Evolutionary conservation across 225 moss, liverwort and hornwort species (phyloP), one percentile per base, ranked within the genome.

Genomic region (Antitrichia curtipendula): DNA sequence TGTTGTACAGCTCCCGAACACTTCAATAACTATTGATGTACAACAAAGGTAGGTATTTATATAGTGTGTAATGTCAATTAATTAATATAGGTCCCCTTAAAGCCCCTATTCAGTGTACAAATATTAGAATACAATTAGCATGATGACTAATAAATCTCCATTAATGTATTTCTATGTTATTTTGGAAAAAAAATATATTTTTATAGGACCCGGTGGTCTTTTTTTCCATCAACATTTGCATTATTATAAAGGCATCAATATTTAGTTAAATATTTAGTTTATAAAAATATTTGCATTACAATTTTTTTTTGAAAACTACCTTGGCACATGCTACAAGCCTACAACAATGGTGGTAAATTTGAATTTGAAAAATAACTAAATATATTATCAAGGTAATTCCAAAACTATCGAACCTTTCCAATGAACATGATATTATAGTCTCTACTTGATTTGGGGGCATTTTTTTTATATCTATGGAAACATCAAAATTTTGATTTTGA

Each of bases 161-260:
- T 66, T 12, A n/a, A n/a, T 21, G 11, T 20, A 66, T 21, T n/a
- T 66, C 3, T 66, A 11, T 21, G 4, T 66, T n/a, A 21, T 21
- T n/a, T n/a, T n/a, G 31, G 3, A 20, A 20, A 19, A 5, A n/a
- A 19, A 4, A 10, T 66, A n/a, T 0, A 20, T 66, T n/a, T 66
- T 22, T 7, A 7, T 21, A 21, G 2, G 66, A 38, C 7, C 38
- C 4, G 12, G 12, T 1, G 1, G 4, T 22, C 1, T n/a, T 0
- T 66, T 38, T 28, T 66, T 66, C 11, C 1, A 66, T 22, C 3
- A 21, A 38, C 12, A n/a, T 32, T 12, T 66, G 7, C 12, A 66
- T 66, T 66, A 12, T 66, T 3, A 22, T 18, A n/a, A 12, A 20
- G 21, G 16, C 66, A 66, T 66, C 4, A n/a, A 38, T 66, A 38